Evolutionary conservation across 495 filamentous ascomycete genomes (phyloP), one percentile per base, ranked within the genome.

Genomic region (Staphylotrichum longicolle): DNA sequence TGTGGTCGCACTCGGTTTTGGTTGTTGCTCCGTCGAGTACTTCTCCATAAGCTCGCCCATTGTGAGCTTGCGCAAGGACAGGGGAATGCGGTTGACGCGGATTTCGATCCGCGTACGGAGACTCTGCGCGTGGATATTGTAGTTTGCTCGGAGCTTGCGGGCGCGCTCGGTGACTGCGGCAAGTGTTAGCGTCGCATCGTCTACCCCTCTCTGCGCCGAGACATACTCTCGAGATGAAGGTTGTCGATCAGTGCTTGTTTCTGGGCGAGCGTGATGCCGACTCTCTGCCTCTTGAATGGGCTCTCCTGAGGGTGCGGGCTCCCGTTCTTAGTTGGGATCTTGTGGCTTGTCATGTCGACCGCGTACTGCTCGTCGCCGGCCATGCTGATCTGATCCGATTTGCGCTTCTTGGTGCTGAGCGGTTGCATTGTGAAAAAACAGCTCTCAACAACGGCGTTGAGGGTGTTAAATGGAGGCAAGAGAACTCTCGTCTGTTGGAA

Each of bases 181-280:
- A 5, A 4, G 54, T 57, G 60, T 74, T 58, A 75, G 61, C 12
- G 9, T 59, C 51, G 58, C 50, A 45, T 60, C 51, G 37, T 39
- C 37, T 6, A 7, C 41, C 9, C 0, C 8, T n/a, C 40, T 35
- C 7, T 20, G 34, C 35, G n/a, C 39, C 34, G 50, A 8, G 33
- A 75, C 88, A 58, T 83, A 96, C 94, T 85, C 77, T 98, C 94
- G 48, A 97, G 82, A 67, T 96, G 91, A 35, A 98, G 72, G 67
- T 98, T 97, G 63, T 96, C 92, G 58, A 96, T 87, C 10, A 98
- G 79, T 6, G 91, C 88, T 72, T 93, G 89, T 75, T 96, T 96
- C 72, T 96, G 91, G 53, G 74, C 82, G 56, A 85, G 79, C 5
- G 90, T 91, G 58, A 97, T 85, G 39, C 83, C 85, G 54, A 83